These are phyloP conservation scores for Wallacemonas sp. DNA, from an alignment of 208 protist genomes.

Conservation along the genomic window DNA sequence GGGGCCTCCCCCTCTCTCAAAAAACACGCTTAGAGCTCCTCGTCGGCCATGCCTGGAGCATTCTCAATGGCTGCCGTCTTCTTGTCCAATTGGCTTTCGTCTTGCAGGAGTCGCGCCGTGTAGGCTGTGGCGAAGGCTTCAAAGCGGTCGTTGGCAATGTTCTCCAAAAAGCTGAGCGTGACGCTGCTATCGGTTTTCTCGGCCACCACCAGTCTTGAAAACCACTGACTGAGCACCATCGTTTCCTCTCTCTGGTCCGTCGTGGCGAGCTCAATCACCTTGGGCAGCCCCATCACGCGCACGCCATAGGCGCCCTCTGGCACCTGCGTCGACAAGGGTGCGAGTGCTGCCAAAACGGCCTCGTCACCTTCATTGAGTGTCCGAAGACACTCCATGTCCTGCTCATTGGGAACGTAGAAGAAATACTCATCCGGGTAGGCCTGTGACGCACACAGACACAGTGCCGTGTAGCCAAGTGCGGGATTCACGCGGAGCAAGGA, in stretches of 20 bases:
- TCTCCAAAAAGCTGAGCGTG: slow-evolving; percentile 57
- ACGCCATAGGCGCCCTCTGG: slow-evolving; percentile 28
- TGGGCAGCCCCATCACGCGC: slow-evolving; percentile 56
- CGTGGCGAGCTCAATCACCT: slow-evolving; percentile 65
- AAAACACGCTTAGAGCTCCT: slow-evolving; percentile 10
- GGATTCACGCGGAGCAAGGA: slow-evolving; percentile 39
- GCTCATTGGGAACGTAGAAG: slow-evolving; percentile 34
- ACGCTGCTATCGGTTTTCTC: slow-evolving; percentile 34
- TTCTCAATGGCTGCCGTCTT: slow-evolving; percentile 18
- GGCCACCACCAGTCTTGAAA: slow-evolving; percentile 39
- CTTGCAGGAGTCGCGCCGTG: slow-evolving; percentile 46
- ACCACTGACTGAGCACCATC: slow-evolving; percentile 73
- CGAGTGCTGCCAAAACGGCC: slow-evolving; percentile 48
- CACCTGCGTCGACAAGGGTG: slow-evolving; percentile 26
- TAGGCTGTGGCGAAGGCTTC: slow-evolving; percentile 36
- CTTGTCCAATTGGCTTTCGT: slow-evolving; percentile 52
- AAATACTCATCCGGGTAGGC: slow-evolving; percentile 55
- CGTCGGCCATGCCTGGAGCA: not conserved
- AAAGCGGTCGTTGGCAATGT: slow-evolving; percentile 46
- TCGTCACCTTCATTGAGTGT: slow-evolving; percentile 31
- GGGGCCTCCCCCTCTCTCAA: too few species aligned
- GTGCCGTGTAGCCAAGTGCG: slow-evolving; percentile 53
- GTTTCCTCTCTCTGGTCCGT: slow-evolving; percentile 42
- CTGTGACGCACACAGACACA: slow-evolving; percentile 65
- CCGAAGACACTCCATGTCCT: slow-evolving; percentile 18